Conservation (phyloP, 768 basidiomycete species). For the Tulasnella sp. region DNA sequence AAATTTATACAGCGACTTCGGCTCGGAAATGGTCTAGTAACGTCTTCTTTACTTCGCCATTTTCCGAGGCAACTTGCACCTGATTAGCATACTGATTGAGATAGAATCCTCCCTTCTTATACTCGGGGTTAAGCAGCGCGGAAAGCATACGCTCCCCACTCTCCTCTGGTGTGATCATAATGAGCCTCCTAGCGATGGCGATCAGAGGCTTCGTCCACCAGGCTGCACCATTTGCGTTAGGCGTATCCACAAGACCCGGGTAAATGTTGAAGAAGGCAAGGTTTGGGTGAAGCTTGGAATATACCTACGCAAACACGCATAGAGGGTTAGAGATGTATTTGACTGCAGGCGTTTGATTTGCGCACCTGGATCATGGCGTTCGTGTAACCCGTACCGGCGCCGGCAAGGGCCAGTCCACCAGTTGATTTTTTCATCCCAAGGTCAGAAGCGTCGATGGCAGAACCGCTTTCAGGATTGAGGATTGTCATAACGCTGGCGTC, state of each 20-base stretch:
- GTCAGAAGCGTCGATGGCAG: background rate
- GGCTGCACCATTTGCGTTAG: conserved; percentile 14
- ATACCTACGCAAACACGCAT: background rate
- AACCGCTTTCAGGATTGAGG: background rate
- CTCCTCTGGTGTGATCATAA: background rate
- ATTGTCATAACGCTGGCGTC: conserved; percentile 14
- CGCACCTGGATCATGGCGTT: conserved; percentile 11
- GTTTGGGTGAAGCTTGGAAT: conserved; percentile 1
- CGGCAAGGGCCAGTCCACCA: background rate
- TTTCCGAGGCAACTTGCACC: background rate
- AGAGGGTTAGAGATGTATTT: background rate
- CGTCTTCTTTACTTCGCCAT: background rate
- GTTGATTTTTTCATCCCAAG: conserved; percentile 13
- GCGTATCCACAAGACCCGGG: conserved; percentile 11
- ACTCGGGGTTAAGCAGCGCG: background rate
- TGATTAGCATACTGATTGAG: conserved; percentile 9
- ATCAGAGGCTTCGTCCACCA: background rate
- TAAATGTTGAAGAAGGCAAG: conserved; percentile 11
- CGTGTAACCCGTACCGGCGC: background rate
- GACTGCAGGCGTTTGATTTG: conserved; percentile 1
- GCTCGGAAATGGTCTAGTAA: background rate
- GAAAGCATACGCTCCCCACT: conserved; percentile 11
- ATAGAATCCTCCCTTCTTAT: conserved; percentile 7
- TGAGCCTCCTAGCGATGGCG: background rate
- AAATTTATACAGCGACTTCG: background rate